A percentile compares a stretch with the other conserved stretches of the same genome.
Evolutionary conservation across 2,329 filamentous ascomycete species (phyloP).

Genomic region (Phoma sp.): DNA sequence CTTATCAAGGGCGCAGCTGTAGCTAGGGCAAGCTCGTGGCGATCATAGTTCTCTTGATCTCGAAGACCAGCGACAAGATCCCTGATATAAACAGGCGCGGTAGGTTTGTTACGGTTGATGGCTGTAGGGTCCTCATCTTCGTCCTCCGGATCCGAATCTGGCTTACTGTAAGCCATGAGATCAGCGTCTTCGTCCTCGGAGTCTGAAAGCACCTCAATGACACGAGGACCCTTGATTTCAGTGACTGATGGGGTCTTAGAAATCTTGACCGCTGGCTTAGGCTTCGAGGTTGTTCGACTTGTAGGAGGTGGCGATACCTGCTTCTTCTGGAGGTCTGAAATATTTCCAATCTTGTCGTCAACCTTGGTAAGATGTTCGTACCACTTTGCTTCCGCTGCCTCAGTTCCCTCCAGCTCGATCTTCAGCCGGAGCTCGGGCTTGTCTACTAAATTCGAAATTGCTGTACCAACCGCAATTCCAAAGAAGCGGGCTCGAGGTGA

Average conservation of each 20-base stretch:
- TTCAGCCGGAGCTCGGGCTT: constrained; percentile 74
- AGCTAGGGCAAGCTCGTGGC: constrained; percentile 78
- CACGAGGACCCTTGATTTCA: constrained; percentile 50
- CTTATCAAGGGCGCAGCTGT: constrained; percentile 83
- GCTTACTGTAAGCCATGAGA: constrained; percentile 80
- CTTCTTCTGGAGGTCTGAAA: constrained; percentile 25
- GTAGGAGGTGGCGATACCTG: neutral
- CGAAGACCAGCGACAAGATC: constrained; percentile 81
- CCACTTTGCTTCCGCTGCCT: constrained; percentile 75
- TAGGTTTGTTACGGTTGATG: constrained; percentile 81
- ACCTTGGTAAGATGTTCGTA: constrained; percentile 72
- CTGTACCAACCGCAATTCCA: constrained; percentile 86
- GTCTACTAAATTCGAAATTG: constrained; percentile 70
- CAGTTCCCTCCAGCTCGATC: constrained; percentile 83
- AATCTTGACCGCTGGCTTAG: constrained; percentile 16
- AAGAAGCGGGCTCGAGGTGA: constrained; percentile 79
- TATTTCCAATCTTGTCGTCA: constrained; percentile 67
- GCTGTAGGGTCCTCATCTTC: constrained; percentile 92
- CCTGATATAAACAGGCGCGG: constrained; percentile 87
- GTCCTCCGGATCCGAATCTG: constrained; percentile 87
- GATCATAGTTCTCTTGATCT: constrained; percentile 83
- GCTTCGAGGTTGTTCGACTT: constrained; percentile 2
- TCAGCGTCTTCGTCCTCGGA: constrained; percentile 63
- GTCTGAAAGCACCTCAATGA: constrained; percentile 63
- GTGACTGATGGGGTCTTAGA: constrained; percentile 24